Evolutionary conservation across 352 stramenopile species (phyloP), one percentile per base, ranked within the genome.

Genomic region (Phytophthora agathidicida): DNA sequence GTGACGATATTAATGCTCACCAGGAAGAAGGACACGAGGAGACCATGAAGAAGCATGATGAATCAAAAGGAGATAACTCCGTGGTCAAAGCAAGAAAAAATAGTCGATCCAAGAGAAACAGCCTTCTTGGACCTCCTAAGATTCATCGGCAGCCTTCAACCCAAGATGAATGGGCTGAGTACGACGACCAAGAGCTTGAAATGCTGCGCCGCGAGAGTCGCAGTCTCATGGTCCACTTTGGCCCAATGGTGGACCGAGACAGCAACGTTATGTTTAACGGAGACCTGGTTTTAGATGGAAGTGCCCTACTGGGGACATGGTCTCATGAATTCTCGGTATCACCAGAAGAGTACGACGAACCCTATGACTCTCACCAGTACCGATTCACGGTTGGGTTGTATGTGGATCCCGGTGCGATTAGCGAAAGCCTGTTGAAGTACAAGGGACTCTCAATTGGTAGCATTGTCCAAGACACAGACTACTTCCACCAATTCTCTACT

Each of bases 381-480:
- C 68, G 65, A 14, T 82, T 89, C 22, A 77, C 78, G 0, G 68
- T 90, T 10, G 84, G 82, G 0, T 62, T 94, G 20, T 94, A 94
- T 24, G 77, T 80, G 17, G 82, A 94, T 45, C 73, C 84, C 6
- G 77, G 71, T 23, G 71, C 65, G 5, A 74, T 80, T 3, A 87
- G 73, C 44, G 80, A 90, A 38, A 69, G 70, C 14, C 58, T 94
- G 33, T 68, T 94, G 23, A 91, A 89, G 67, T 94, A 90, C 65
- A 94, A 94, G 56, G 84, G 84, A 0, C 53, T 92, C 9, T 92
- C 82, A 0, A 75, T 92, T 8, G 84, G 84, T 9, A 92, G 84
- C 46, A 88, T 94, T 31, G 51, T 90, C 1, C 77, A 91, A 28
- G 80, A 94, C 41, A 81, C 79, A 0, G 77, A 94, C 54, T 94